Conservation (phyloP, 306 rosid genomes). For the Amphicarpaea edgeworthii region DNA sequence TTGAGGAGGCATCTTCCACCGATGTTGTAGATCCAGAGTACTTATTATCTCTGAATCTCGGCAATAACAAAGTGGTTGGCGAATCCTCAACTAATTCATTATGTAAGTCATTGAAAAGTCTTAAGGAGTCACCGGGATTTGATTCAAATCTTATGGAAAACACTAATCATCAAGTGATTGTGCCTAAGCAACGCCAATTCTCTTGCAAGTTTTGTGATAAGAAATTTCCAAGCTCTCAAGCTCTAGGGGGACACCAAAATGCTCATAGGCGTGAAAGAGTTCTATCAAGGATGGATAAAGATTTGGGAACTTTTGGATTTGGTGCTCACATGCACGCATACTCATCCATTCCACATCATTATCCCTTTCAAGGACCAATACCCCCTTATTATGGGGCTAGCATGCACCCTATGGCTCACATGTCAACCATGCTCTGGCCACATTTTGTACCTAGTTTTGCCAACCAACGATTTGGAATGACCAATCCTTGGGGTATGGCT, state of each 20-base stretch:
- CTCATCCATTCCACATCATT: not conserved
- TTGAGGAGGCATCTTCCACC: not conserved
- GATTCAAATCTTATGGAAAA: not conserved
- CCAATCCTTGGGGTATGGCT: not conserved
- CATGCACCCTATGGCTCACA: conserved; percentile 1
- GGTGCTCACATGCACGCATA: not conserved
- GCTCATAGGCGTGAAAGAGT: conserved; percentile 70
- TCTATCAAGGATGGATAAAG: conserved; percentile 31
- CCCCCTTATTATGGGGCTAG: not conserved
- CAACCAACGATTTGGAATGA: conserved; percentile 11
- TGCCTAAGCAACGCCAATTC: not conserved
- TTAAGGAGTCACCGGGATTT: not conserved
- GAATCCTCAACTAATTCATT: not conserved
- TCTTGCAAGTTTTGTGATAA: conserved; percentile 37
- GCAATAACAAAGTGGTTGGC: not conserved
- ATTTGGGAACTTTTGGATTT: not conserved
- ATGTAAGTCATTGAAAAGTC: not conserved
- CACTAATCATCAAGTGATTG: not conserved
- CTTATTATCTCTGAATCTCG: not conserved
- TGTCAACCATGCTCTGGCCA: not conserved
- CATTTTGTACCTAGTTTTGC: not conserved
- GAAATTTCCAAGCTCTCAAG: conserved; percentile 63
- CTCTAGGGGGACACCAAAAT: conserved; percentile 78
- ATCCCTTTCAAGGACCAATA: not conserved
- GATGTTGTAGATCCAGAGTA: not conserved